Percentiles rank a stretch among this genome's conserved stretches.
These are phyloP conservation scores for Claviceps quebecensis DNA, from an alignment of 2,329 filamentous ascomycete genomes.

Conservation along the genomic window DNA sequence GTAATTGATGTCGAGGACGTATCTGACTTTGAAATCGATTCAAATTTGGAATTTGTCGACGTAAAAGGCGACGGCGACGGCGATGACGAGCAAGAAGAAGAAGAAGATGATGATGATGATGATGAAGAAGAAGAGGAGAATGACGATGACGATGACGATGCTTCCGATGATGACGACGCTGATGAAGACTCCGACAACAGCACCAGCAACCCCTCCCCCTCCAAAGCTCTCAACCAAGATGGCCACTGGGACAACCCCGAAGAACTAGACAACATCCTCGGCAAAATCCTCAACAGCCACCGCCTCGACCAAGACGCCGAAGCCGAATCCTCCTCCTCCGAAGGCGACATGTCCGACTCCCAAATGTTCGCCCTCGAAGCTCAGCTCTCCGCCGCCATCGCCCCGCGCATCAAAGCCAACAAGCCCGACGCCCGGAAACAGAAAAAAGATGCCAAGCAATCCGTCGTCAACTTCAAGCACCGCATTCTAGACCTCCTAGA, in stretches of 20 bases:
- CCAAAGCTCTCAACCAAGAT: constrained; percentile 18
- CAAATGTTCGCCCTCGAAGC: constrained; percentile 85
- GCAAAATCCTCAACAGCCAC: constrained; percentile 63
- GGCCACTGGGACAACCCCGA: constrained; percentile 28
- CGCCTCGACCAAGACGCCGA: constrained; percentile 43
- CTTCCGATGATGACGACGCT: constrained; percentile 12
- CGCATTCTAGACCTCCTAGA: constrained; percentile 78
- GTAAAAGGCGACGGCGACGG: constrained; percentile 29
- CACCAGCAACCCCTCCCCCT: constrained; percentile 17
- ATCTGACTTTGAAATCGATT: constrained; percentile 17
- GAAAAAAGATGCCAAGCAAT: constrained; percentile 75
- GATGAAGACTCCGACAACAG: constrained; percentile 20
- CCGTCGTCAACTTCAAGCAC: constrained; percentile 88
- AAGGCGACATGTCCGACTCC: constrained; percentile 84
- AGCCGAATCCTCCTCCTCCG: constrained; percentile 43
- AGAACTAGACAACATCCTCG: constrained; percentile 59
- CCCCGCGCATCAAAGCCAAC: constrained; percentile 48
- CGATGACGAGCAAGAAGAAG: background rate
- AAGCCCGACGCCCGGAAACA: constrained; percentile 62
- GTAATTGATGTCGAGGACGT: constrained; percentile 4
- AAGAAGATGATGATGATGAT: constrained; percentile 12
- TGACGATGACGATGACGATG: constrained; percentile 19
- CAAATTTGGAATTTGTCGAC: constrained; percentile 37
- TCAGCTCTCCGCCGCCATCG: constrained; percentile 75
- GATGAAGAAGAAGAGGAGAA: constrained; percentile 16